Evolutionary conservation across 257 asterid species (phyloP).

Genomic region (Solanum sitiens): DNA sequence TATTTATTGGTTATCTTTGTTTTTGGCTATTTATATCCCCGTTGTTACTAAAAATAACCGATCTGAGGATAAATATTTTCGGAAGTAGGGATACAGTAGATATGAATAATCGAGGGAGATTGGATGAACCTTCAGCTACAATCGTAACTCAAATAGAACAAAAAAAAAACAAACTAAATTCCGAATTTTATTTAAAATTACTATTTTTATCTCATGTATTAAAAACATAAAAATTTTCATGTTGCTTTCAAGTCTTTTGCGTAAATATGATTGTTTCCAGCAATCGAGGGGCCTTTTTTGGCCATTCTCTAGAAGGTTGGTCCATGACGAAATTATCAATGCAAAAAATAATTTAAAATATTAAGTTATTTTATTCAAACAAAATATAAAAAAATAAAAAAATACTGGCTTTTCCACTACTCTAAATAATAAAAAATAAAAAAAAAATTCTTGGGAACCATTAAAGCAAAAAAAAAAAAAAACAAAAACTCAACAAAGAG

Average conservation of each 20-base stretch:
- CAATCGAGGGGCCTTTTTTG: neutral
- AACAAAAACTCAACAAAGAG: neutral
- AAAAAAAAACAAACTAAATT: rapidly evolving
- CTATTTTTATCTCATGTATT: neutral
- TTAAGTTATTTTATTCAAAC: neutral
- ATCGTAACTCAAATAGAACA: neutral
- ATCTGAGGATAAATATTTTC: too few relatives aligned
- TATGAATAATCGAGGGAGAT: too few relatives aligned
- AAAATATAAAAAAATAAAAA: neutral
- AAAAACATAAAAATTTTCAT: neutral
- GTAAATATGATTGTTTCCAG: neutral
- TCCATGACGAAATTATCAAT: neutral
- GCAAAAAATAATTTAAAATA: neutral
- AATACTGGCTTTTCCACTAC: neutral
- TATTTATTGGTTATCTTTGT: neutral
- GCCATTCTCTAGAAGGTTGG: neutral
- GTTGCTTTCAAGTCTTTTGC: neutral
- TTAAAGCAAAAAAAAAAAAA: neutral
- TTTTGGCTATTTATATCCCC: neutral
- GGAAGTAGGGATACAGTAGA: too few relatives aligned
- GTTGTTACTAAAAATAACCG: too few relatives aligned
- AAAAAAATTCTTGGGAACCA: slow-evolving; percentile 1
- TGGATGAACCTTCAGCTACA: neutral
- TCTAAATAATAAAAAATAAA: neutral
- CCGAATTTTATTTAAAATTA: neutral